phyloP scores from a whole-genome alignment of 306 rosid genomes.

The Oemleria cerasiformis region DNA sequence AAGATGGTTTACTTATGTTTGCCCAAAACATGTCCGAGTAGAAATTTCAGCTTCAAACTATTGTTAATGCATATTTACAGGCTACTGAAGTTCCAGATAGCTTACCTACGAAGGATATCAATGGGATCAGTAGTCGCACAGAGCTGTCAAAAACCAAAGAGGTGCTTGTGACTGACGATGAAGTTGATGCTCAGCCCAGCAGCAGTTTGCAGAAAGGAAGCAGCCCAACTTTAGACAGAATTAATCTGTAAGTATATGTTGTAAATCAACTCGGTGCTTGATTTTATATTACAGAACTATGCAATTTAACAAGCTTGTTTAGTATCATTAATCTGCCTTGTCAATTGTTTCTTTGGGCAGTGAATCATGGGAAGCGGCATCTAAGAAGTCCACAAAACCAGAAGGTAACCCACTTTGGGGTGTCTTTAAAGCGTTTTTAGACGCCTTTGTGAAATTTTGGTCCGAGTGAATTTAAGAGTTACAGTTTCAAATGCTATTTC shows the following conservation, averaged over 20 bases:
- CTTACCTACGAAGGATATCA: constrained; percentile 28
- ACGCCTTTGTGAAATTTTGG: constrained; percentile 74
- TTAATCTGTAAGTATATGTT: constrained; percentile 67
- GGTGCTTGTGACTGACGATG: constrained; percentile 32
- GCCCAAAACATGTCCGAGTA: not conserved
- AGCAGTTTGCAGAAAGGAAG: constrained; percentile 47
- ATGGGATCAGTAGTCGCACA: constrained; percentile 13
- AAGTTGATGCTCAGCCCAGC: constrained; percentile 32
- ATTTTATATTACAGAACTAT: constrained; percentile 17
- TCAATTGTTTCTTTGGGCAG: constrained; percentile 46
- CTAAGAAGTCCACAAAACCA: constrained; percentile 37
- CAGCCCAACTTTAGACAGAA: constrained; percentile 73
- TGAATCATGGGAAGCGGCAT: constrained; percentile 75
- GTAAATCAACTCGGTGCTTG: constrained; percentile 4
- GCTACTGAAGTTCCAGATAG: constrained; percentile 30
- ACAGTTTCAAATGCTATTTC: constrained; percentile 11
- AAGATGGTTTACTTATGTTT: not conserved
- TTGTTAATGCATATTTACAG: constrained; percentile 45
- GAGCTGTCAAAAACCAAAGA: constrained; percentile 34
- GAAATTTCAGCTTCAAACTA: constrained; percentile 8
- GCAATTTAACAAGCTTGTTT: constrained; percentile 8
- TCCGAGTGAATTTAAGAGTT: constrained; percentile 45
- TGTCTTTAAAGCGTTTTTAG: constrained; percentile 46
- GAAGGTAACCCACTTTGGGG: constrained; percentile 55
- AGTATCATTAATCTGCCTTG: constrained; percentile 22